These are phyloP conservation scores for Aspergillus transmontanensis DNA, from an alignment of 2,329 filamentous ascomycete genomes.

Conservation along the genomic window DNA sequence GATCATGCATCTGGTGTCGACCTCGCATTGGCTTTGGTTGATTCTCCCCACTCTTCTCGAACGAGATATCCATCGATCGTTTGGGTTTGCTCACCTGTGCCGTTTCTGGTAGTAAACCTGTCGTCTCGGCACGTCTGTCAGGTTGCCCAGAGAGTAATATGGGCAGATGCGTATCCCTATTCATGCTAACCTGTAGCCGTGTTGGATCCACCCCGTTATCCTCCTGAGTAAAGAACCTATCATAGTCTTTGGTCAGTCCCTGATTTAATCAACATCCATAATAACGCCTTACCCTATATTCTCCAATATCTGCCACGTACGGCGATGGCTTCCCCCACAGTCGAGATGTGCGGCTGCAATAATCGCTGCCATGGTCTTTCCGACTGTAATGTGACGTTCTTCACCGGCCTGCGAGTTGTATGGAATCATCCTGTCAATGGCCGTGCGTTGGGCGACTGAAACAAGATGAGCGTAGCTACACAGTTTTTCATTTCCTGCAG, in stretches of 20 bases:
- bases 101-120: too few species aligned
- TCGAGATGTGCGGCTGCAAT: neutral
- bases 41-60: neutral
- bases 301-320: neutral
- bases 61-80: neutral
- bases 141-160: neutral
- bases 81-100: too few species aligned
- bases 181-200: neutral
- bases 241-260: neutral
- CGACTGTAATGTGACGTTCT: neutral
- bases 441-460: neutral
- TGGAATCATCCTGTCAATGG: neutral
- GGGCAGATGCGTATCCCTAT: neutral
- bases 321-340: neutral
- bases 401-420: neutral
- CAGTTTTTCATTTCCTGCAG: neutral
- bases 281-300: neutral
- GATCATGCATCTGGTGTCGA: neutral
- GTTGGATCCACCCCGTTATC: neutral
- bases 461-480: neutral
- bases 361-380: neutral
- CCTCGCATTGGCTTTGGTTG: neutral
- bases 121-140: neutral
- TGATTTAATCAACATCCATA: neutral
- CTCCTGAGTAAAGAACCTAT: neutral